Conservation (phyloP, 2,329 filamentous ascomycete genomes). For the Talaromyces sp. region DNA sequence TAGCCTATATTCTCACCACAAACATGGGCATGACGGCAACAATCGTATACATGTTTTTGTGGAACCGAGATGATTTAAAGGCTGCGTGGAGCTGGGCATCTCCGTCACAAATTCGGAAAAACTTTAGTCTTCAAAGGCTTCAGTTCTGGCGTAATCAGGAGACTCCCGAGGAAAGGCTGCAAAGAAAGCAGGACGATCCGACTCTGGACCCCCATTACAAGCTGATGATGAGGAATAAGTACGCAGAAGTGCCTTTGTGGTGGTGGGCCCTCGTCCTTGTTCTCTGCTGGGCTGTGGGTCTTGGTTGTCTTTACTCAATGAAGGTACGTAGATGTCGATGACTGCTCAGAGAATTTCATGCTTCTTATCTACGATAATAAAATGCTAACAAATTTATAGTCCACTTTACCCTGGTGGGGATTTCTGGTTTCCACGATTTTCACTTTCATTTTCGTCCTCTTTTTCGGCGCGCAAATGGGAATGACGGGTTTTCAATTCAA, state of each 20-base stretch:
- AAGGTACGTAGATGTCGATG: conserved; percentile 3
- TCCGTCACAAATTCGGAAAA: conserved; percentile 14
- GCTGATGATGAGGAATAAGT: conserved; percentile 35
- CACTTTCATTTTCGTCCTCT: conserved; percentile 36
- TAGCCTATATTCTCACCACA: conserved; percentile 40
- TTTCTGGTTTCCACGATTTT: conserved; percentile 41
- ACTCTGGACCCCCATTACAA: conserved; percentile 43
- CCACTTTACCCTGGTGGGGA: conserved; percentile 43
- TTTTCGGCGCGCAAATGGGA: conserved; percentile 40
- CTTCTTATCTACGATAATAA: neutral
- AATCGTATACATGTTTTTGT: conserved; percentile 45
- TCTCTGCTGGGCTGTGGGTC: conserved; percentile 34
- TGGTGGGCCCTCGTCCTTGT: conserved; percentile 42
- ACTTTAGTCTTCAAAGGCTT: conserved; percentile 10
- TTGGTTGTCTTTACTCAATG: conserved; percentile 38
- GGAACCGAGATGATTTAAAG: conserved; percentile 40
- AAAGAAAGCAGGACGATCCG: conserved; percentile 9
- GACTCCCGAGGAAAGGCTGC: conserved; percentile 14
- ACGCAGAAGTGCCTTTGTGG: conserved; percentile 43
- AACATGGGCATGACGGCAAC: conserved; percentile 50
- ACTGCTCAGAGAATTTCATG: neutral
- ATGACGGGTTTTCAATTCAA: conserved; percentile 43
- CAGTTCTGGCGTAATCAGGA: conserved; percentile 16
- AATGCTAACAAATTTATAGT: conserved; percentile 19
- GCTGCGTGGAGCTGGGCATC: conserved; percentile 29